phyloP scores from a whole-genome alignment of 768 basidiomycete genomes.

The Nidularia pulvinata region DNA sequence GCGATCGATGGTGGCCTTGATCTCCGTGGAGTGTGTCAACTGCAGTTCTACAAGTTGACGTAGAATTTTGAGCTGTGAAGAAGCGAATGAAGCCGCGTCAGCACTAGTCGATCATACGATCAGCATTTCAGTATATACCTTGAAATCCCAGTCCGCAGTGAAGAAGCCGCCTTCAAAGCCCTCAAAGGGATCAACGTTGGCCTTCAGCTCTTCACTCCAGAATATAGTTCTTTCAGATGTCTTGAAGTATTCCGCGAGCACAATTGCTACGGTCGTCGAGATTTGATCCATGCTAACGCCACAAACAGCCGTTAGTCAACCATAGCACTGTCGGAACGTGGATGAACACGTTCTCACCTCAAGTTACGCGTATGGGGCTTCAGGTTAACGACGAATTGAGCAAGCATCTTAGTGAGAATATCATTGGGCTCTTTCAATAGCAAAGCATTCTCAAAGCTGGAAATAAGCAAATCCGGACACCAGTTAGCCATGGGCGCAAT shows the following conservation, averaged over 20 bases:
- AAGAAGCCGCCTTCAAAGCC: slow-evolving; percentile 74
- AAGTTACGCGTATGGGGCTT: slow-evolving; percentile 90
- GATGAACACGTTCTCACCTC: slow-evolving; percentile 57
- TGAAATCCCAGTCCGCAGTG: slow-evolving; percentile 78
- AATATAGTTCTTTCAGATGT: slow-evolving; percentile 74
- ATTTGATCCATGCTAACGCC: slow-evolving; percentile 75
- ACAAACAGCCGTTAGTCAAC: slow-evolving; percentile 27
- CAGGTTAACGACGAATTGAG: slow-evolving; percentile 79
- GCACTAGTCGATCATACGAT: slow-evolving; percentile 6
- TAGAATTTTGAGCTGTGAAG: slow-evolving; percentile 71
- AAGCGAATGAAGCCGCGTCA: not conserved
- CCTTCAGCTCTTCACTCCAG: slow-evolving; percentile 71
- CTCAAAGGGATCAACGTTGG: slow-evolving; percentile 76
- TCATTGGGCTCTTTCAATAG: slow-evolving; percentile 70
- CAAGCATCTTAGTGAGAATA: slow-evolving; percentile 71
- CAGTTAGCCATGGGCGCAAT: slow-evolving; percentile 11
- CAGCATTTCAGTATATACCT: slow-evolving; percentile 47
- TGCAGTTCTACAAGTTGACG: slow-evolving; percentile 88
- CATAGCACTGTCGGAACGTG: slow-evolving; percentile 19
- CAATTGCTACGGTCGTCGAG: slow-evolving; percentile 67
- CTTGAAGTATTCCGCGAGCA: slow-evolving; percentile 75
- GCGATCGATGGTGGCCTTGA: slow-evolving; percentile 79
- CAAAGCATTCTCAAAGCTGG: slow-evolving; percentile 80
- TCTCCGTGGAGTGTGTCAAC: slow-evolving; percentile 63
- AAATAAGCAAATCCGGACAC: slow-evolving; percentile 26